These are phyloP conservation scores for Pseudocercospora fijiensis DNA, from an alignment of 2,329 filamentous ascomycete genomes.

Conservation along the genomic window DNA sequence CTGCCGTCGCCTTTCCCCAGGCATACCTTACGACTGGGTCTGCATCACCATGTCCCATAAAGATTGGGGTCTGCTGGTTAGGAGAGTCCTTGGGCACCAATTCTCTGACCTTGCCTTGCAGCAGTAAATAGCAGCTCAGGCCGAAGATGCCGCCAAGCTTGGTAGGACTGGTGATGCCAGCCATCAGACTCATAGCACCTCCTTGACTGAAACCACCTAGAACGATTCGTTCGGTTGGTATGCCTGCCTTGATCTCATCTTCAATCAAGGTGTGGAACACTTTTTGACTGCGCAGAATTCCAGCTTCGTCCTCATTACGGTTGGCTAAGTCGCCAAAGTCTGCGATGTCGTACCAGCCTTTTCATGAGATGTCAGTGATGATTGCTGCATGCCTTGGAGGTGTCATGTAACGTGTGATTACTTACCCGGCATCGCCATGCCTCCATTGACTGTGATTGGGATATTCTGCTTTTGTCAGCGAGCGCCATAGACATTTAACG, in stretches of 20 bases:
- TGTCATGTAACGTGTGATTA: too few species aligned
- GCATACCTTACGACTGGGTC: slow-evolving; percentile 71
- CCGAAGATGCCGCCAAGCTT: slow-evolving; percentile 88
- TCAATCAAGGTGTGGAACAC: slow-evolving; percentile 80
- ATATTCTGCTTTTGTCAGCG: slow-evolving; percentile 18
- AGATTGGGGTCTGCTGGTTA: slow-evolving; percentile 68
- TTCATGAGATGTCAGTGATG: neutral
- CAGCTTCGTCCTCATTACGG: slow-evolving; percentile 64
- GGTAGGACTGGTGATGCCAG: slow-evolving; percentile 69
- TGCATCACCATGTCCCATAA: slow-evolving; percentile 81
- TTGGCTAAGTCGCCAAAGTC: slow-evolving; percentile 49
- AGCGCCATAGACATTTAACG: neutral
- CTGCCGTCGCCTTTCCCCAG: slow-evolving; percentile 67
- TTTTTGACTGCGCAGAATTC: slow-evolving; percentile 69
- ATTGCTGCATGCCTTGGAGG: neutral
- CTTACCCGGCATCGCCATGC: slow-evolving; percentile 72
- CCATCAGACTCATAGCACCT: slow-evolving; percentile 80
- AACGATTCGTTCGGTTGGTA: slow-evolving; percentile 78
- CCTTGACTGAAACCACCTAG: slow-evolving; percentile 85
- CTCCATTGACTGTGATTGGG: slow-evolving; percentile 57
- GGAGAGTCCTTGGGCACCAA: slow-evolving; percentile 53
- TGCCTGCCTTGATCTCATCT: slow-evolving; percentile 75
- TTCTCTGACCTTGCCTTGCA: slow-evolving; percentile 64
- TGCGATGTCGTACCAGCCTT: slow-evolving; percentile 71
- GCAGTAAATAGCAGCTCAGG: slow-evolving; percentile 75